Evolutionary conservation across 1,139 yeast species (phyloP).

Genomic region (Yamadazyma aaseri): DNA sequence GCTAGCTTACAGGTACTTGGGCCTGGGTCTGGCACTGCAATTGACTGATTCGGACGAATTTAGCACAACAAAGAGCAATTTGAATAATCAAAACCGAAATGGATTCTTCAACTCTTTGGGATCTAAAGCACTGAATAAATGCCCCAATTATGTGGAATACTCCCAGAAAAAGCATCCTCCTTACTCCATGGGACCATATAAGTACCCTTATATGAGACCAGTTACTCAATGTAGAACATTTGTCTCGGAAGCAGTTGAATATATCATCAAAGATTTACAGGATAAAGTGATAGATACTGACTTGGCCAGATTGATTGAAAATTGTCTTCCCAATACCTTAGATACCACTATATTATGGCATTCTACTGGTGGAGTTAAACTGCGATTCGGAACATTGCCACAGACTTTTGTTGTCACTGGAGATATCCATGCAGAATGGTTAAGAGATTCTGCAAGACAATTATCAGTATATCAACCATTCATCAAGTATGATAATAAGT

Average conservation of each 20-base stretch:
- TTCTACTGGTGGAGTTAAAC: conserved; percentile 15
- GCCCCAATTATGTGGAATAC: conserved; percentile 45
- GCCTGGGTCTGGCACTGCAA: too few species aligned
- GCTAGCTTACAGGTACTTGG: background rate
- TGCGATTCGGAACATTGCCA: conserved; percentile 12
- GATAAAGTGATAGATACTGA: conserved; percentile 56
- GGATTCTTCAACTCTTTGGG: too few species aligned
- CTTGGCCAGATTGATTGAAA: conserved; percentile 72
- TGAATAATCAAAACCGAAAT: too few species aligned
- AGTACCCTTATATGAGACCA: conserved; percentile 77
- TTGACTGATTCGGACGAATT: too few species aligned
- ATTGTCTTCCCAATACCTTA: conserved; percentile 82
- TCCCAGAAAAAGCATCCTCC: conserved; percentile 49
- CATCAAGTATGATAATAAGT: conserved; percentile 45
- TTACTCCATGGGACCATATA: conserved; percentile 43
- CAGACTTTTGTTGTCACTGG: conserved; percentile 77
- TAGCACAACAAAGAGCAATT: too few species aligned
- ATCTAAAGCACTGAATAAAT: too few species aligned
- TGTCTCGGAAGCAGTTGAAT: conserved; percentile 59
- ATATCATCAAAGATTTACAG: conserved; percentile 54
- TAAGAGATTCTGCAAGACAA: conserved; percentile 84
- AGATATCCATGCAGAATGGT: conserved; percentile 88
- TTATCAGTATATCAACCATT: conserved; percentile 72
- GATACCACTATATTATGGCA: conserved; percentile 89
- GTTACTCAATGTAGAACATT: conserved; percentile 71